Conservation (phyloP, 2,329 filamentous ascomycete genomes). For the Zarea fungicola region DNA sequence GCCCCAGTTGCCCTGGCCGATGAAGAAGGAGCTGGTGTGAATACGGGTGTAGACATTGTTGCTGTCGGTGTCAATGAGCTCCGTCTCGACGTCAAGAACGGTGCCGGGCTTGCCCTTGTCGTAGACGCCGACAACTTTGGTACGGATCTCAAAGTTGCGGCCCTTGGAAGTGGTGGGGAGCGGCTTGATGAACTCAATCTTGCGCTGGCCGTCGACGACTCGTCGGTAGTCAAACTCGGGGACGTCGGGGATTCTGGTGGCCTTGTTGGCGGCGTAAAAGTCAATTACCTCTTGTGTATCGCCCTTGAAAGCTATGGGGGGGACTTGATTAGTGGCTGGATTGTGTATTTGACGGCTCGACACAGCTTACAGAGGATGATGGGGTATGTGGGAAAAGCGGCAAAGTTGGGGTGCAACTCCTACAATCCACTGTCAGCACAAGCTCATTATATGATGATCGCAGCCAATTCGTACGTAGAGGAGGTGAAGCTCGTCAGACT, state of each 20-base stretch:
- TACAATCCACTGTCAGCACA: conserved; percentile 28
- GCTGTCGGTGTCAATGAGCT: conserved; percentile 64
- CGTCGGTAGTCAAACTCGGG: conserved; percentile 70
- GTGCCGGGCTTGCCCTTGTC: conserved; percentile 83
- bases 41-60: conserved; percentile 68
- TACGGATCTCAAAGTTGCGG: conserved; percentile 67
- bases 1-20: conserved; percentile 77
- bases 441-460: not conserved
- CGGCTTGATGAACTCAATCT: conserved; percentile 69
- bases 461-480: conserved; percentile 63
- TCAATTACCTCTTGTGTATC: conserved; percentile 71
- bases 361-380: conserved; percentile 70
- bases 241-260: conserved; percentile 65
- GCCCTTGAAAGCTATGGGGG: conserved; percentile 63
- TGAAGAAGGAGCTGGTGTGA: conserved; percentile 69
- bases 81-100: conserved; percentile 73
- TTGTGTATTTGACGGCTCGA: no score
- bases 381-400: conserved; percentile 84
- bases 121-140: conserved; percentile 77
- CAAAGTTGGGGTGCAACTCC: conserved; percentile 84
- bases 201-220: conserved; percentile 79
- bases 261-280: conserved; percentile 69
- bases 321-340: conserved; percentile 12
- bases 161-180: conserved; percentile 68
- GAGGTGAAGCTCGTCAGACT: conserved; percentile 83